Evolutionary conservation across 768 basidiomycete genomes (phyloP).

Genomic region (Neoboletus magnificus): DNA sequence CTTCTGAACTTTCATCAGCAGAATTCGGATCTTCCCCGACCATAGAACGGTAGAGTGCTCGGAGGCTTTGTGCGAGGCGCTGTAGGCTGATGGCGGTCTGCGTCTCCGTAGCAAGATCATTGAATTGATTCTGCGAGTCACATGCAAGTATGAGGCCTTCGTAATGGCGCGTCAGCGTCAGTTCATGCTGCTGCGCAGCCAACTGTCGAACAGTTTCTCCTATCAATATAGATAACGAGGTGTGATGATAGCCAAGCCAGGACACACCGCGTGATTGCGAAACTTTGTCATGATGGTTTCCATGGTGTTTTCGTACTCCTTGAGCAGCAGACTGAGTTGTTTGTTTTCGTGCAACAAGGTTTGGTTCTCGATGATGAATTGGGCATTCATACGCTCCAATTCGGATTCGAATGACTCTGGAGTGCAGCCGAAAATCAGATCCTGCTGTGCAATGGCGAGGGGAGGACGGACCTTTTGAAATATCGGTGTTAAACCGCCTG

Average conservation of each 20-base stretch:
- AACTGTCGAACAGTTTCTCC: conserved; percentile 44
- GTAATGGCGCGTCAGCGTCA: conserved; percentile 85
- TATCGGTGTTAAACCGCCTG: conserved; percentile 82
- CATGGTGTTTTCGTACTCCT: conserved; percentile 93
- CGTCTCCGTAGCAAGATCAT: conserved; percentile 56
- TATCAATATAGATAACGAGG: conserved; percentile 2
- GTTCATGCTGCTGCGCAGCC: conserved; percentile 89
- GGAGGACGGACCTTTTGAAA: conserved; percentile 63
- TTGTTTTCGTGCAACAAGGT: conserved; percentile 91
- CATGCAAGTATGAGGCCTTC: conserved; percentile 72
- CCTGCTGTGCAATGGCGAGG: conserved; percentile 1
- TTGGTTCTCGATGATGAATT: conserved; percentile 92
- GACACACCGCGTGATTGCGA: conserved; percentile 80
- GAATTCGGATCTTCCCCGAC: conserved; percentile 51
- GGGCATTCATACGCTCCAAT: conserved; percentile 84
- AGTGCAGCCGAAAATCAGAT: conserved; percentile 11
- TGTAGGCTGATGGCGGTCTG: conserved; percentile 65
- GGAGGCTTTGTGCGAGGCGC: conserved; percentile 66
- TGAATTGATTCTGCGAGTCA: conserved; percentile 52
- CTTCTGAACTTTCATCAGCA: conserved; percentile 26
- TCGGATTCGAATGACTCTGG: conserved; percentile 91
- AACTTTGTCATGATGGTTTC: conserved; percentile 98
- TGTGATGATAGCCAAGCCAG: not conserved
- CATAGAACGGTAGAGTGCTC: conserved; percentile 68
- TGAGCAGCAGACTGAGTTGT: conserved; percentile 81